Percentiles rank a stretch among this genome's conserved stretches.
phyloP scores from a whole-genome alignment of 805 yeast genomes.

The Candida insectorum region DNA sequence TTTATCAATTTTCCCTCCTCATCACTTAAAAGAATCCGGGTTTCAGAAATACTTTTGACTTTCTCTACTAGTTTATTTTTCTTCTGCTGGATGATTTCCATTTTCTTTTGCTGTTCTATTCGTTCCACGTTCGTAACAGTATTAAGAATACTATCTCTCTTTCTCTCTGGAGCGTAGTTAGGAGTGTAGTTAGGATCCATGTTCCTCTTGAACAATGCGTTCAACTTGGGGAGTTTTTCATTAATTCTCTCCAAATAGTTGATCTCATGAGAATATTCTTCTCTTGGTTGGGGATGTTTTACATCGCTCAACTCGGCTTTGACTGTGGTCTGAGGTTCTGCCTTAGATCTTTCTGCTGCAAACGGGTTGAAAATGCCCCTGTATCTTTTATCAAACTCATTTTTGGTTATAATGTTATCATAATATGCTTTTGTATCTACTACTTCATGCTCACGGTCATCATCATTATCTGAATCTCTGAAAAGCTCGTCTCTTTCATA shows the following conservation, averaged over 20 bases:
- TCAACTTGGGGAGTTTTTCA: neutral
- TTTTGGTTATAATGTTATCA: slow-evolving; percentile 3
- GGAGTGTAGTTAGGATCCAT: neutral
- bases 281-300: slow-evolving; percentile 6
- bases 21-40: slow-evolving; percentile 22
- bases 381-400: slow-evolving; percentile 3
- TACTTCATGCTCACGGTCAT: slow-evolving; percentile 5
- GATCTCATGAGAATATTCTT: slow-evolving; percentile 6
- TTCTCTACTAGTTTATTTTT: slow-evolving; percentile 23
- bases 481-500: slow-evolving; percentile 10
- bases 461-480: slow-evolving; percentile 10
- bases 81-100: slow-evolving; percentile 5
- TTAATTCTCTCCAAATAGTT: slow-evolving; percentile 4
- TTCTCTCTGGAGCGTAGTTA: neutral
- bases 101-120: slow-evolving; percentile 14
- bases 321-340: slow-evolving; percentile 4
- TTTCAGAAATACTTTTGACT: slow-evolving; percentile 21
- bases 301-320: slow-evolving; percentile 5
- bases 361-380: slow-evolving; percentile 4
- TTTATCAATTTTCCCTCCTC: slow-evolving; percentile 12
- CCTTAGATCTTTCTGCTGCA: neutral
- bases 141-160: slow-evolving; percentile 1
- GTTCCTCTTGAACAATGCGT: neutral
- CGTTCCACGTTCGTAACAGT: slow-evolving; percentile 5
- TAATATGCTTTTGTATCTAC: slow-evolving; percentile 6